A percentile compares a stretch with the other conserved stretches of the same genome.
phyloP scores from a whole-genome alignment of 495 filamentous ascomycete genomes.

The Ascobolus immersus region DNA sequence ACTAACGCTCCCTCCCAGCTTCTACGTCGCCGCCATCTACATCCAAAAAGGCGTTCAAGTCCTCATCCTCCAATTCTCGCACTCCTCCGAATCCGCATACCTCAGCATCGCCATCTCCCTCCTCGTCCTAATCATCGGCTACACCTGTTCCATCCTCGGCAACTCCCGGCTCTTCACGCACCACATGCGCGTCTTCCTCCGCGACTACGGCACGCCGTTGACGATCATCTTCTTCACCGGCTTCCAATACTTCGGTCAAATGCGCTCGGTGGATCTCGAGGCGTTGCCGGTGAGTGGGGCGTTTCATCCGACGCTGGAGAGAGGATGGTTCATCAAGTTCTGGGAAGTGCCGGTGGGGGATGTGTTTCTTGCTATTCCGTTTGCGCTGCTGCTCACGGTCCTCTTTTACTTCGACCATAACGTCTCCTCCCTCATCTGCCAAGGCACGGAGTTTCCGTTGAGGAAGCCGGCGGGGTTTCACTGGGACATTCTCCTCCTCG shows the following conservation, averaged over 20 bases:
- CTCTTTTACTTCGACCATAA: slow-evolving; percentile 52
- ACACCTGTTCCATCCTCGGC: slow-evolving; percentile 44
- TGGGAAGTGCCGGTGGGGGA: slow-evolving; percentile 55
- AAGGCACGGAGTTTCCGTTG: slow-evolving; percentile 78
- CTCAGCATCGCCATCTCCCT: slow-evolving; percentile 48
- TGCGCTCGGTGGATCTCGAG: slow-evolving; percentile 34
- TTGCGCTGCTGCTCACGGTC: slow-evolving; percentile 62
- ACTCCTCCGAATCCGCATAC: slow-evolving; percentile 34
- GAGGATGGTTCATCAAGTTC: slow-evolving; percentile 66
- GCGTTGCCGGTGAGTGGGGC: slow-evolving; percentile 45
- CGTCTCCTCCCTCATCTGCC: slow-evolving; percentile 67
- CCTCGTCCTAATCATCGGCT: slow-evolving; percentile 45
- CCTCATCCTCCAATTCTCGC: slow-evolving; percentile 36
- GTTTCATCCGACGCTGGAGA: slow-evolving; percentile 57
- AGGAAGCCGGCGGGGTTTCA: slow-evolving; percentile 84
- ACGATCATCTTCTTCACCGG: slow-evolving; percentile 73
- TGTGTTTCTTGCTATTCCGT: slow-evolving; percentile 71
- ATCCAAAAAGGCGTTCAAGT: slow-evolving; percentile 67
- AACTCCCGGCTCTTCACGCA: slow-evolving; percentile 43
- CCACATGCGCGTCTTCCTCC: slow-evolving; percentile 47
- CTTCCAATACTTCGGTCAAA: slow-evolving; percentile 62
- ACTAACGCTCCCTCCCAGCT: slow-evolving; percentile 18
- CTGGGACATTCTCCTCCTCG: slow-evolving; percentile 85
- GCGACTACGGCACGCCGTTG: slow-evolving; percentile 63
- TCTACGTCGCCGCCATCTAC: slow-evolving; percentile 72